Percentiles rank a stretch among this genome's conserved stretches.
These are phyloP conservation scores for Sinapis alba DNA, from an alignment of 441 rosid species.

Conservation along the genomic window DNA sequence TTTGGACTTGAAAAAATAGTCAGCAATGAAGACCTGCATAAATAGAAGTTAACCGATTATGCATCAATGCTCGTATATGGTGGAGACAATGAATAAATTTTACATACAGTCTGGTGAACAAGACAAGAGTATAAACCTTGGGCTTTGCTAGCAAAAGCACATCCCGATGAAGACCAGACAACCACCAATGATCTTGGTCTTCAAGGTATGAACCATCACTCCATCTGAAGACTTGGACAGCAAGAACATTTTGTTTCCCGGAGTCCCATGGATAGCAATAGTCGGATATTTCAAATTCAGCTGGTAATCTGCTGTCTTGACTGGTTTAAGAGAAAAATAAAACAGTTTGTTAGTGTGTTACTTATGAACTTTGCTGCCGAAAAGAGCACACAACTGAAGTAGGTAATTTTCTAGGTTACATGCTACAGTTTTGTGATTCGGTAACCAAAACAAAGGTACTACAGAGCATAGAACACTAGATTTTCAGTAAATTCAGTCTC, in stretches of 20 bases:
- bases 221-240: constrained; percentile 99
- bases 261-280: constrained; percentile 77
- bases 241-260: constrained; percentile 81
- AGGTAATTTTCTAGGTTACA: neutral
- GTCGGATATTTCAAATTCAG: constrained; percentile 96
- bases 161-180: constrained; percentile 96
- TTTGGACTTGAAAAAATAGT: constrained; percentile 84
- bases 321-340: constrained; percentile 46
- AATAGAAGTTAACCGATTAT: constrained; percentile 11
- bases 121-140: constrained; percentile 53
- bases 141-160: constrained; percentile 98
- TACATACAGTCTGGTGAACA: constrained; percentile 8
- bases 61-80: neutral
- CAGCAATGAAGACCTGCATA: constrained; percentile 87
- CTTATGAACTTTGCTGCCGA: constrained; percentile 6
- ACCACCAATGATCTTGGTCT: constrained; percentile 99
- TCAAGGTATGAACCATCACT: constrained; percentile 99
- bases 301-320: constrained; percentile 98
- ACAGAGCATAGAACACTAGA: constrained; percentile 10
- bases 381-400: constrained; percentile 5
- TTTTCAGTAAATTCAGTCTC: neutral
- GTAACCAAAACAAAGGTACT: constrained; percentile 13
- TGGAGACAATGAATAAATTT: neutral
- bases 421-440: neutral
- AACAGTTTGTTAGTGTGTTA: constrained; percentile 34